These are phyloP conservation scores for Infundibulicybe gibba DNA, from an alignment of 768 basidiomycete species.

Conservation along the genomic window DNA sequence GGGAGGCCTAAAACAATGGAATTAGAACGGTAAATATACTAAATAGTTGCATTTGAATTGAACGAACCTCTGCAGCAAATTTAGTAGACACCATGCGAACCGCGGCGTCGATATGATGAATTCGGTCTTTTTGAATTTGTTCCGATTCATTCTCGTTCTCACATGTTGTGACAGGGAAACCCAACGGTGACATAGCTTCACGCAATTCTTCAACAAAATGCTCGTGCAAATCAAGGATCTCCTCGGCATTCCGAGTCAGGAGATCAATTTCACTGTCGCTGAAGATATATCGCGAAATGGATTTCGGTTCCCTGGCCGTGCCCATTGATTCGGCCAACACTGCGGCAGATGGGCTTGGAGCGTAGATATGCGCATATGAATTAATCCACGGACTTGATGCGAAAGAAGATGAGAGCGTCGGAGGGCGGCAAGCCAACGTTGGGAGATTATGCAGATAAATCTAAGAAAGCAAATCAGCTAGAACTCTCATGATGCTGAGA, in stretches of 20 bases:
- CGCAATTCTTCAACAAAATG: constrained; percentile 55
- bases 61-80: constrained; percentile 54
- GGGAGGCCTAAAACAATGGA: constrained; percentile 57
- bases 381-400: constrained; percentile 41
- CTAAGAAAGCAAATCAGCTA: constrained; percentile 28
- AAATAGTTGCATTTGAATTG: constrained; percentile 4
- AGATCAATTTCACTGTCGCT: constrained; percentile 53
- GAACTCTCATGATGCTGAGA: neutral
- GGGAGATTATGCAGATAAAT: constrained; percentile 63
- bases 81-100: constrained; percentile 50
- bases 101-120: constrained; percentile 36
- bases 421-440: constrained; percentile 37
- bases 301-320: constrained; percentile 23
- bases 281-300: constrained; percentile 46
- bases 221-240: constrained; percentile 68
- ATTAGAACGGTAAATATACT: constrained; percentile 1
- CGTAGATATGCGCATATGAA: constrained; percentile 34
- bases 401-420: constrained; percentile 36
- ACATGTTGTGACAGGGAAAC: constrained; percentile 35
- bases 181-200: constrained; percentile 44
- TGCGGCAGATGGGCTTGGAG: constrained; percentile 17
- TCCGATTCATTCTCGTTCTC: constrained; percentile 10
- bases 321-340: constrained; percentile 19
- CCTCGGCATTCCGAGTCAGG: constrained; percentile 64
- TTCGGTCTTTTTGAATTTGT: constrained; percentile 11